These are phyloP conservation scores for Erythrobasidium yunnanense DNA, from an alignment of 768 basidiomycete species.

Conservation along the genomic window DNA sequence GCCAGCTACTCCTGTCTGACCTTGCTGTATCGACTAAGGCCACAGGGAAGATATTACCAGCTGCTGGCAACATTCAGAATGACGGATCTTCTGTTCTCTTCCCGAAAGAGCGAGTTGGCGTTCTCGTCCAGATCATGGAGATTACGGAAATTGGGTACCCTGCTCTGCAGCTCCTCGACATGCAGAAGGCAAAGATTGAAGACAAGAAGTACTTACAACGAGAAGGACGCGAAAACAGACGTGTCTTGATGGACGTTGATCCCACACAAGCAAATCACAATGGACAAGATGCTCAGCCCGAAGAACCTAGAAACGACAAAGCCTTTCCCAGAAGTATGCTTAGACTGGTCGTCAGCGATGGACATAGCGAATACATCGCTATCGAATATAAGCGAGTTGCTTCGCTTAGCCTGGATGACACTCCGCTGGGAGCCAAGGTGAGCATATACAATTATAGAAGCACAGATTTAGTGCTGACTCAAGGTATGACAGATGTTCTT, in stretches of 20 bases:
- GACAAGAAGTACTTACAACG: conserved; percentile 48
- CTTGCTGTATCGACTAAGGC: conserved; percentile 9
- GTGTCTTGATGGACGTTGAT: conserved; percentile 41
- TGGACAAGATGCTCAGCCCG: neutral
- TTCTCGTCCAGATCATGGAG: conserved; percentile 63
- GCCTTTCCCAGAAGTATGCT: conserved; percentile 71
- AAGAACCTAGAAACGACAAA: neutral
- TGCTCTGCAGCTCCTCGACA: conserved; percentile 66
- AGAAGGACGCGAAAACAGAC: neutral
- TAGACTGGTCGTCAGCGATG: conserved; percentile 64
- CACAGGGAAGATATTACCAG: neutral
- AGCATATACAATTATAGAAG: conserved; percentile 1
- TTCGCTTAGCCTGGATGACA: conserved; percentile 59
- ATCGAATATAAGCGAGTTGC: conserved; percentile 66
- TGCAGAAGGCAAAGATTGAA: conserved; percentile 55
- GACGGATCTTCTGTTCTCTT: conserved; percentile 6
- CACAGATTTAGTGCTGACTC: neutral
- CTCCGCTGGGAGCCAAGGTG: conserved; percentile 75
- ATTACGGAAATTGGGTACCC: conserved; percentile 78
- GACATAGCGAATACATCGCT: conserved; percentile 56
- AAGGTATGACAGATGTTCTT: conserved; percentile 52
- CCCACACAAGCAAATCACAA: conserved; percentile 58
- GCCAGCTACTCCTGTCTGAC: conserved; percentile 19
- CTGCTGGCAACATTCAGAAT: neutral
- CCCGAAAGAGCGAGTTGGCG: conserved; percentile 19